phyloP scores from a whole-genome alignment of 1,139 yeast species.

The Fermentozyma sake region DNA sequence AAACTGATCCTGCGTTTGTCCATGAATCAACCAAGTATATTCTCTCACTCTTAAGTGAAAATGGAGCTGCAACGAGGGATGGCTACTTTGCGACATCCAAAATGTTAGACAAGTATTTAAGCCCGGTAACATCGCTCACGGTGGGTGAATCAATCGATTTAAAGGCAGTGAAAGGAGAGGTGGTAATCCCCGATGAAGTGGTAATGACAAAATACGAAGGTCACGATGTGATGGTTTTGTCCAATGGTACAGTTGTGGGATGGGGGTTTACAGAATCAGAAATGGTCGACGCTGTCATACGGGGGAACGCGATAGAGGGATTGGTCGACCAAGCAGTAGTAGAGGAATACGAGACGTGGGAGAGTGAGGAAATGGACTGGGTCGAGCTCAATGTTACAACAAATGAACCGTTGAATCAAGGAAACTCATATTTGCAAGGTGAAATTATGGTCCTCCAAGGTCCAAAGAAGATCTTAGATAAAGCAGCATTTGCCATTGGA shows the following conservation, averaged over 20 bases:
- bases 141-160: conserved; percentile 68
- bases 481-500: conserved; percentile 87
- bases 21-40: conserved; percentile 21
- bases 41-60: conserved; percentile 24
- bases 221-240: conserved; percentile 23
- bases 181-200: conserved; percentile 70
- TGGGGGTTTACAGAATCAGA: conserved; percentile 70
- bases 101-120: conserved; percentile 24
- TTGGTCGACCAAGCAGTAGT: conserved; percentile 26
- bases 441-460: conserved; percentile 67
- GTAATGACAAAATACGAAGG: conserved; percentile 32
- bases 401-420: conserved; percentile 22
- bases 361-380: conserved; percentile 85
- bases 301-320: conserved; percentile 21
- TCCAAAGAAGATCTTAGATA: conserved; percentile 55
- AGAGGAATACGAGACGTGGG: conserved; percentile 46
- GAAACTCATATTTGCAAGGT: conserved; percentile 51
- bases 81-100: too few relatives aligned
- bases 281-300: conserved; percentile 44
- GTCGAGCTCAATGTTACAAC: conserved; percentile 42
- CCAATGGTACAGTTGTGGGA: conserved; percentile 42
- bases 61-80: conserved; percentile 15
- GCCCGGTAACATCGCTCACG: conserved; percentile 55
- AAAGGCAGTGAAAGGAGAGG: conserved; percentile 10
- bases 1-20: conserved; percentile 19